Percentiles rank a stretch among this genome's conserved stretches.
These are phyloP conservation scores for Quercus phellos DNA, from an alignment of 331 rosid species.

Conservation along the genomic window DNA sequence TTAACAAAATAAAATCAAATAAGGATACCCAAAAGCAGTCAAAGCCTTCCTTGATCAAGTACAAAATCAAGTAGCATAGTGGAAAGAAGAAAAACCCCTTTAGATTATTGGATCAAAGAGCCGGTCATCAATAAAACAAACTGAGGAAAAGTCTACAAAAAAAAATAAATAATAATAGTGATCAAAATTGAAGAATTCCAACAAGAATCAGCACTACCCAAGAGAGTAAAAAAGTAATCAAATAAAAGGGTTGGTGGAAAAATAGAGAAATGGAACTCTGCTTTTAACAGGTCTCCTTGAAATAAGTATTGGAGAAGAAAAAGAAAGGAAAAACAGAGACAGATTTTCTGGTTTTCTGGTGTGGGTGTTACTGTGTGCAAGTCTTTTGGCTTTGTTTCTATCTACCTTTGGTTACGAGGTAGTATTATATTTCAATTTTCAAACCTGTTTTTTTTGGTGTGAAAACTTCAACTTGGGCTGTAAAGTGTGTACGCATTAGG, in stretches of 20 bases:
- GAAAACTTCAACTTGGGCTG: background rate
- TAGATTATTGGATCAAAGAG: slow-evolving; percentile 13
- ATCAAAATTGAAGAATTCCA: slow-evolving; percentile 20
- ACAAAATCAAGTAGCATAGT: slow-evolving; percentile 6
- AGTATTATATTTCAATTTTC: background rate
- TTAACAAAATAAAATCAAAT: background rate
- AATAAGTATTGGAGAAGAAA: background rate
- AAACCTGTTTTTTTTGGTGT: background rate
- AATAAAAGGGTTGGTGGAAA: background rate
- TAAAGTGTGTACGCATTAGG: background rate
- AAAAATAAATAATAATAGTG: background rate
- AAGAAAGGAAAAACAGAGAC: background rate
- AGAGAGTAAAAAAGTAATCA: slow-evolving; percentile 6
- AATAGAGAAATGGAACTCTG: slow-evolving; percentile 18
- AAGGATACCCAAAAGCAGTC: slow-evolving; percentile 8
- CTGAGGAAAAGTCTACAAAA: slow-evolving; percentile 3
- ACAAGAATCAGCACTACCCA: slow-evolving; percentile 12
- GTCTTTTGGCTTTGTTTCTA: slow-evolving; percentile 3
- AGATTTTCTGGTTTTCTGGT: background rate
- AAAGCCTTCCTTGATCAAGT: slow-evolving; percentile 5
- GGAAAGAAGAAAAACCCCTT: slow-evolving; percentile 4
- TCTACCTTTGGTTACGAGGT: background rate
- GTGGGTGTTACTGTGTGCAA: background rate
- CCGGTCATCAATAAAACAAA: slow-evolving; percentile 3
- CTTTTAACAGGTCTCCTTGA: slow-evolving; percentile 28